phyloP scores from a whole-genome alignment of 495 filamentous ascomycete genomes.

The Penicillium canescens region DNA sequence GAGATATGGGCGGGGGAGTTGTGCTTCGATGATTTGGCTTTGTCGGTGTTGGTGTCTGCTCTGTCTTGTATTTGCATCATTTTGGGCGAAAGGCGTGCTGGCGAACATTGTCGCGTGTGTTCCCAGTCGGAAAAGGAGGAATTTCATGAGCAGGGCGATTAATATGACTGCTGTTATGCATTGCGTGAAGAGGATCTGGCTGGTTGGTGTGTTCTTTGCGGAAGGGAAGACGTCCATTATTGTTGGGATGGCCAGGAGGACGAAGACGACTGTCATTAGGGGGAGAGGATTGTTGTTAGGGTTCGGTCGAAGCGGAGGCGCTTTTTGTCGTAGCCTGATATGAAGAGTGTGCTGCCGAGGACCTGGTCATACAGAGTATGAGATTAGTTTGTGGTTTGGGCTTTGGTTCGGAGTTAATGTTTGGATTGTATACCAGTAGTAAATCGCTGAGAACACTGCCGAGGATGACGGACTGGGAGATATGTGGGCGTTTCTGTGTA shows the following conservation, averaged over 20 bases:
- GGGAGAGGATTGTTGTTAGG: conserved; percentile 23
- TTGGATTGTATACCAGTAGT: conserved; percentile 15
- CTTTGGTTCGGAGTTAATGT: background rate
- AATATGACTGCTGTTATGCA: conserved; percentile 44
- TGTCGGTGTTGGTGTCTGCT: background rate
- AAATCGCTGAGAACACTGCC: conserved; percentile 25
- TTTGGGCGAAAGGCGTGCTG: conserved; percentile 3
- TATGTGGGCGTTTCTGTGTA: conserved; percentile 4
- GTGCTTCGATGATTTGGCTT: background rate
- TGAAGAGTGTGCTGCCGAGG: conserved; percentile 22
- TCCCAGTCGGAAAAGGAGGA: conserved; percentile 55
- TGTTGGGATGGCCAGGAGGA: conserved; percentile 24
- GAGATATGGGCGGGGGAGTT: background rate
- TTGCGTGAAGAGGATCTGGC: conserved; percentile 40
- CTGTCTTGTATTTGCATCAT: background rate
- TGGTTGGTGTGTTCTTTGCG: conserved; percentile 3
- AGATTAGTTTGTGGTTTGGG: background rate
- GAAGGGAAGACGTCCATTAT: conserved; percentile 25
- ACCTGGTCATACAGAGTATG: conserved; percentile 6
- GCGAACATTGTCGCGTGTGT: conserved; percentile 22
- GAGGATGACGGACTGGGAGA: conserved; percentile 20
- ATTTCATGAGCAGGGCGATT: conserved; percentile 65
- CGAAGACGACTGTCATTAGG: conserved; percentile 25
- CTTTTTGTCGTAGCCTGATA: conserved; percentile 22
- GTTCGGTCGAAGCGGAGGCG: conserved; percentile 23